Base-by-base conservation (phyloP, 768 basidiomycete genomes). In the Russula virescens region DNA sequence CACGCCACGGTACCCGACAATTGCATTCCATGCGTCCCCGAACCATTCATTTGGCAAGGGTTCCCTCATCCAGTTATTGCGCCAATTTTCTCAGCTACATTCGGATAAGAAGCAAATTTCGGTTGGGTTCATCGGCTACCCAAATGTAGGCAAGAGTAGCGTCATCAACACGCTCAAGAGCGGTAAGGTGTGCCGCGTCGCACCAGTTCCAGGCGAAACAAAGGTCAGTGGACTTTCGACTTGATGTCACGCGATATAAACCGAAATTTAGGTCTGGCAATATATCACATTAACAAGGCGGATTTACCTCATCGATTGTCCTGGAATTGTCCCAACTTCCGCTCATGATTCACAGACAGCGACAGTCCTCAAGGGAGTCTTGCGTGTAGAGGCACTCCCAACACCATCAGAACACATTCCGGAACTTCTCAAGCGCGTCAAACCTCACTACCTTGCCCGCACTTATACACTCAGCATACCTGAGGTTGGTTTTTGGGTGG, bases 1-100 rank as follows among this genome's bases (percentile, higher is more conserved):
- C 23, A 96, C 94, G 0, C 91, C 95, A 51, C 86, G 87, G 60
- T 97, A 93, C 70, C 96, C 96, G 10, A 98, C 96, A 6, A 89
- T 99, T 68, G 96, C 96, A 2, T 98, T 98, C 81, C 96, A 99
- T 72, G 97, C 96, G 8, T 98, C 96, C 23, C 94, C 95, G 49
- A 97, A 97, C 73, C 95, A 99, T 77, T 97, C 96, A 1, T 99
- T 99, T 71, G 97, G 96, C 69, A 98, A 99, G 76, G 96, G 96
- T 21, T 93, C 97, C 21, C 86, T 99, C 64, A 99, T 99, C 69
- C 94, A 97, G 75, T 84, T 98, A 49, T 82, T 99, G 50, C 85
- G 97, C 28, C 97, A 98, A 72, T 99, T 99, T 74, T 90, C 94
- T 5, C 91, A 92, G 68, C 84, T 98, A 42, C 97, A 98, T 75